Evolutionary conservation across 208 protist species (phyloP).

Genomic region (Leishmania aethiopica): DNA sequence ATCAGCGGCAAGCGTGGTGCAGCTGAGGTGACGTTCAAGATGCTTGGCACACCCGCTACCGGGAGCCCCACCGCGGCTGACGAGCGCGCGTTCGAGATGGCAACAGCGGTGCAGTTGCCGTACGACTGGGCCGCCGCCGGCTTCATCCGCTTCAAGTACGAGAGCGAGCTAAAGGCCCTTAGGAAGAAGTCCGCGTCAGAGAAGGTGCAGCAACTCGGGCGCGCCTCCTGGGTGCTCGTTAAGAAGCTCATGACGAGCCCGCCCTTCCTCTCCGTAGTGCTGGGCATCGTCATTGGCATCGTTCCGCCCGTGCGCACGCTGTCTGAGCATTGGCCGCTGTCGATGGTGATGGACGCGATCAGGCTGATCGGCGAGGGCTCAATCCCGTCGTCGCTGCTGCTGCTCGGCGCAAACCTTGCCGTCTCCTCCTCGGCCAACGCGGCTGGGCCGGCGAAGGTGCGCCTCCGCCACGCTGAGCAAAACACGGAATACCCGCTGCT

Average conservation of each 20-base stretch:
- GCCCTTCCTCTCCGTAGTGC: conserved; percentile 74
- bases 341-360: conserved; percentile 66
- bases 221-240: conserved; percentile 3
- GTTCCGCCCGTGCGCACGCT: conserved; percentile 57
- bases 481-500: conserved; percentile 64
- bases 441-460: conserved; percentile 9
- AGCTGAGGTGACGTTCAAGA: background rate
- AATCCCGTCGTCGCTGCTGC: conserved; percentile 76
- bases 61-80: conserved; percentile 24
- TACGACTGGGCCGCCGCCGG: conserved; percentile 67
- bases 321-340: conserved; percentile 59
- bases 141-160: conserved; percentile 57
- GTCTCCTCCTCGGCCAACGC: conserved; percentile 24
- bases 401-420: conserved; percentile 73
- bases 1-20: background rate
- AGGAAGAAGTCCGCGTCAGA: conserved; percentile 11
- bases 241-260: conserved; percentile 44
- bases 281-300: conserved; percentile 70
- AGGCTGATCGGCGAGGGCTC: conserved; percentile 57
- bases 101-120: conserved; percentile 36
- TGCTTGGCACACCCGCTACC: conserved; percentile 8
- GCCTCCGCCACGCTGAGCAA: conserved; percentile 65
- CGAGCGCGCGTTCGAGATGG: conserved; percentile 23
- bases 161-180: conserved; percentile 37
- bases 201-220: conserved; percentile 13